Conservation (phyloP, 768 basidiomycete genomes). For the Psilocybe cubensis region DNA sequence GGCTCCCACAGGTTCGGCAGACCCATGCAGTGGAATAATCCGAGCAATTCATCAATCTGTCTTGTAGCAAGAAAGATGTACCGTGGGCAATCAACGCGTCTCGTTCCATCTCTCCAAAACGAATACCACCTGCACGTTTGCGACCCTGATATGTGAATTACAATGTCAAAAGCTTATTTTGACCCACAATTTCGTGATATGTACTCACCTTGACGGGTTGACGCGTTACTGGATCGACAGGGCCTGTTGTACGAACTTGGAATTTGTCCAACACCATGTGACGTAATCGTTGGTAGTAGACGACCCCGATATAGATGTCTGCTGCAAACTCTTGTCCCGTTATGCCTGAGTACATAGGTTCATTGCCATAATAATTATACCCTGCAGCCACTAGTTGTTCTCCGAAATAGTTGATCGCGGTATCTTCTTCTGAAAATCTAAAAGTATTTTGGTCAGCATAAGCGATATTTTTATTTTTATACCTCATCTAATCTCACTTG, state of each 20-base stretch:
- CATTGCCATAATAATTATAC: slow-evolving; percentile 99
- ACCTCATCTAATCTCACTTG: slow-evolving; percentile 77
- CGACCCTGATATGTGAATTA: slow-evolving; percentile 64
- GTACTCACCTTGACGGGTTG: slow-evolving; percentile 91
- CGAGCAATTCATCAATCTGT: slow-evolving; percentile 99
- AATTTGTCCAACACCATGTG: slow-evolving; percentile 99
- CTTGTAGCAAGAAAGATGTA: slow-evolving; percentile 97
- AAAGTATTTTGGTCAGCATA: slow-evolving; percentile 13
- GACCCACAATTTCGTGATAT: not conserved
- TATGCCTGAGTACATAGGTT: slow-evolving; percentile 99
- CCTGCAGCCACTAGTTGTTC: slow-evolving; percentile 92
- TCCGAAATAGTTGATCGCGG: slow-evolving; percentile 97
- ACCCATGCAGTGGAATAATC: slow-evolving; percentile 99
- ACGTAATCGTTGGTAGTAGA: slow-evolving; percentile 97
- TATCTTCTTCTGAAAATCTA: slow-evolving; percentile 95
- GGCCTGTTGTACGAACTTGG: slow-evolving; percentile 98
- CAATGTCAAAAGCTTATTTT: slow-evolving; percentile 1
- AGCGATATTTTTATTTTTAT: slow-evolving; percentile 5
- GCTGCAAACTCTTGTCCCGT: slow-evolving; percentile 98
- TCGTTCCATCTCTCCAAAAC: slow-evolving; percentile 99
- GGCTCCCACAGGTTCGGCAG: slow-evolving; percentile 92
- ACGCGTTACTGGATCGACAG: slow-evolving; percentile 92
- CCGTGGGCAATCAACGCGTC: slow-evolving; percentile 99
- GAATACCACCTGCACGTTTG: slow-evolving; percentile 97
- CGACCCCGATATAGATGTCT: slow-evolving; percentile 97